Conservation (phyloP, 192 early-diverging fungal species). For the Helicostylum pulchrum region DNA sequence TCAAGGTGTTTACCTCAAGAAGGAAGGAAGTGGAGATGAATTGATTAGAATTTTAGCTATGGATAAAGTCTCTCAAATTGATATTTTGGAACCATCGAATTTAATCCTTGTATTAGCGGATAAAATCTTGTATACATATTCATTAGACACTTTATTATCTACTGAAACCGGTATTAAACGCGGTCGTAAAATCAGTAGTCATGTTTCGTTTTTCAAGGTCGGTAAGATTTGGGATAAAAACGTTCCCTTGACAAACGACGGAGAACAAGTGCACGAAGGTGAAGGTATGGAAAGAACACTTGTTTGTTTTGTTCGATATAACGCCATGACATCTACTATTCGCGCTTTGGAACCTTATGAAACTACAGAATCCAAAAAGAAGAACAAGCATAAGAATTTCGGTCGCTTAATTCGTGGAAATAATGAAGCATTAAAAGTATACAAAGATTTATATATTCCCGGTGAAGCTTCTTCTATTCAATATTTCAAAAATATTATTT, state of each 20-base stretch:
- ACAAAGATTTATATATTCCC: conserved; percentile 92
- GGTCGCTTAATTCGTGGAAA: conserved; percentile 45
- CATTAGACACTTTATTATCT: conserved; percentile 50
- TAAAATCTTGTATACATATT: conserved; percentile 58
- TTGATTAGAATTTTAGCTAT: conserved; percentile 57
- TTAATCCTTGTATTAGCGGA: conserved; percentile 81
- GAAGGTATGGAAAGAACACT: conserved; percentile 31
- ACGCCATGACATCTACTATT: conserved; percentile 71
- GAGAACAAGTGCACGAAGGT: neutral
- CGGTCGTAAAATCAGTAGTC: conserved; percentile 54
- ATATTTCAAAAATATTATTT: conserved; percentile 80
- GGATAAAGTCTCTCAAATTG: conserved; percentile 84
- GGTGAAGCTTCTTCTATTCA: conserved; percentile 84
- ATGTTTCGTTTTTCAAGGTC: conserved; percentile 72
- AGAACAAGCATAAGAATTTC: conserved; percentile 38
- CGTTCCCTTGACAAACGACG: neutral
- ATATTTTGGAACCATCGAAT: conserved; percentile 74
- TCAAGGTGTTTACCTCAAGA: conserved; percentile 72
- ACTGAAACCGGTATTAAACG: conserved; percentile 40
- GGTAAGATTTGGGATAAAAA: conserved; percentile 42
- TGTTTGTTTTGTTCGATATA: conserved; percentile 71
- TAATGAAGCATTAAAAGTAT: conserved; percentile 48
- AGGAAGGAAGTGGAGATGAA: conserved; percentile 42
- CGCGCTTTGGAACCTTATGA: conserved; percentile 73
- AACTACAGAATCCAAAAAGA: conserved; percentile 40